Evolutionary conservation across 108 stramenopile species (phyloP).

Genomic region (Licmophora abbreviata): DNA sequence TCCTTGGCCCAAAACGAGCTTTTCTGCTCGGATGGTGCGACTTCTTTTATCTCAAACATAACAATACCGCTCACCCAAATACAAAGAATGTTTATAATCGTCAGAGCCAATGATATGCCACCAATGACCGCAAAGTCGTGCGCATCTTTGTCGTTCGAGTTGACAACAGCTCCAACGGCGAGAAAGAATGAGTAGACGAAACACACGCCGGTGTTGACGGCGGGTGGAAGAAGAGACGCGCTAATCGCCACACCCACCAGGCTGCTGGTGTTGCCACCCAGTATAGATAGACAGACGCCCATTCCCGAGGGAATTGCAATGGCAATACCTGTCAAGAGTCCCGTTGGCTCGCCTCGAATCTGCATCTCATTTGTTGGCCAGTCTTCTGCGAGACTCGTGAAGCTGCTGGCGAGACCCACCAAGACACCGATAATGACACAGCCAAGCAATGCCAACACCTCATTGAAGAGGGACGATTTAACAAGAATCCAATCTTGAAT

Average conservation of each 20-base stretch:
- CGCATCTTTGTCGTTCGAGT: neutral
- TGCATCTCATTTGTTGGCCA: constrained; percentile 79
- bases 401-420: constrained; percentile 17
- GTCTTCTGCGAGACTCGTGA: constrained; percentile 24
- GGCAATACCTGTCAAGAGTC: constrained; percentile 53
- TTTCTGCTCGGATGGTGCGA: constrained; percentile 29
- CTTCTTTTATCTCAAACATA: constrained; percentile 66
- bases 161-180: constrained; percentile 1
- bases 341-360: constrained; percentile 27
- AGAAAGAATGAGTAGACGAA: constrained; percentile 17
- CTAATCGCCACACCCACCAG: constrained; percentile 85
- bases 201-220: constrained; percentile 49
- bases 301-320: constrained; percentile 80
- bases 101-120: constrained; percentile 37
- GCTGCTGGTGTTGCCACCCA: constrained; percentile 59
- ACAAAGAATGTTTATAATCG: constrained; percentile 64
- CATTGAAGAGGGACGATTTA: constrained; percentile 29
- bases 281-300: constrained; percentile 74
- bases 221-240: constrained; percentile 82
- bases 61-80: constrained; percentile 52
- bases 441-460: constrained; percentile 48
- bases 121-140: constrained; percentile 21
- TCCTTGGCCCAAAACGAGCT: constrained; percentile 49
- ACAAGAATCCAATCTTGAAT: constrained; percentile 57
- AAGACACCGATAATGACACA: constrained; percentile 55